These are phyloP conservation scores for Xenosphaeropsis pyriputrescens DNA, from an alignment of 2,329 filamentous ascomycete species.

Conservation along the genomic window DNA sequence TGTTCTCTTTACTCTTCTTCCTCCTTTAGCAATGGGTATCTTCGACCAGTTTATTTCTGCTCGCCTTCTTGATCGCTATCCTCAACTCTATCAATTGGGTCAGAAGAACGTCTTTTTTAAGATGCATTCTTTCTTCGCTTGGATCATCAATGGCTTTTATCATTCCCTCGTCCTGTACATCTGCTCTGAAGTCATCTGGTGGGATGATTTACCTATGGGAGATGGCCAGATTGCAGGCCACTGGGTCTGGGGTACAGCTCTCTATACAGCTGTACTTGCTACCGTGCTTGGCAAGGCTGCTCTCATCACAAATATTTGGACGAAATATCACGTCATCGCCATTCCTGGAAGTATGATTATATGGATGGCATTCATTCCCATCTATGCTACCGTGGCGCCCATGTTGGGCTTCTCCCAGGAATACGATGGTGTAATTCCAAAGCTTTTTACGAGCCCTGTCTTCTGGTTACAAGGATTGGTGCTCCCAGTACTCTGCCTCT, in stretches of 20 bases:
- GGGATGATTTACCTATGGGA: conserved; percentile 59
- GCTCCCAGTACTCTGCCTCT: conserved; percentile 66
- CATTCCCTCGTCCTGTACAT: conserved; percentile 92
- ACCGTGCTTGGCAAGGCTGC: conserved; percentile 93
- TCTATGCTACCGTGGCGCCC: conserved; percentile 76
- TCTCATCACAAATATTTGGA: conserved; percentile 94
- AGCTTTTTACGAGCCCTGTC: conserved; percentile 64
- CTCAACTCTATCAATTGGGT: conserved; percentile 85
- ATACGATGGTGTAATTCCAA: conserved; percentile 71
- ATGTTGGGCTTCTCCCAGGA: conserved; percentile 69
- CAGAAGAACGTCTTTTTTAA: conserved; percentile 92
- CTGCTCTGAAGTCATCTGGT: conserved; percentile 67
- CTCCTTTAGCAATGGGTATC: conserved; percentile 87
- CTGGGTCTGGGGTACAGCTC: conserved; percentile 94
- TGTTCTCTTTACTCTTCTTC: conserved; percentile 90
- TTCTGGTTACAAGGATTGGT: conserved; percentile 88
- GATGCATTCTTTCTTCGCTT: conserved; percentile 80
- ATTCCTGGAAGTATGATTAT: conserved; percentile 87
- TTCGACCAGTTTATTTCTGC: conserved; percentile 97
- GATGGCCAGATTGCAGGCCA: conserved; percentile 80
- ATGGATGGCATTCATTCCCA: conserved; percentile 82
- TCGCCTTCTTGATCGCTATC: conserved; percentile 83
- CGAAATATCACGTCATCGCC: conserved; percentile 90
- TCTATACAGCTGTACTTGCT: conserved; percentile 86
- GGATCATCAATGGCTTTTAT: conserved; percentile 90